phyloP scores from a whole-genome alignment of 2,329 filamentous ascomycete species.

The Triangularia verruculosa region DNA sequence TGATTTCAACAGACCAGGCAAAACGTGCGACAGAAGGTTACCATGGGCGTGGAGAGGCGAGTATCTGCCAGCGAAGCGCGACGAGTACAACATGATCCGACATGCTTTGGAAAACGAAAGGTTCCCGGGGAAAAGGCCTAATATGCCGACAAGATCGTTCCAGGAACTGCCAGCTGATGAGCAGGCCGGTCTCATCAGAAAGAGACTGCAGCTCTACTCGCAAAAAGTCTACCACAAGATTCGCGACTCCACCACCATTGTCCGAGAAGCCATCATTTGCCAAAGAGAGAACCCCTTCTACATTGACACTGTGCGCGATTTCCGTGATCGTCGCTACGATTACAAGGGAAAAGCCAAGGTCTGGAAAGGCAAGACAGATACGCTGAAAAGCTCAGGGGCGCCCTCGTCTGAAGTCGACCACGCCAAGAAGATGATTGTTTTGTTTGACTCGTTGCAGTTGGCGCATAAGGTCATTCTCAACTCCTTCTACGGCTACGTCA shows the following conservation, averaged over 20 bases:
- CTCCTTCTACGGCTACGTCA: conserved; percentile 98
- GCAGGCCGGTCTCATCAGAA: conserved; percentile 75
- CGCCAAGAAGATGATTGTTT: conserved; percentile 96
- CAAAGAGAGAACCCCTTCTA: conserved; percentile 98
- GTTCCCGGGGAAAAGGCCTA: conserved; percentile 77
- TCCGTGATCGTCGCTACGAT: conserved; percentile 94
- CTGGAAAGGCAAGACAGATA: conserved; percentile 95
- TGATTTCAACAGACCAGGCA: conserved; percentile 96
- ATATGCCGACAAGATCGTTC: conserved; percentile 69
- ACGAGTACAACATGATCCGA: conserved; percentile 99
- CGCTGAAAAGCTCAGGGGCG: conserved; percentile 79
- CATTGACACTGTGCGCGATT: conserved; percentile 91
- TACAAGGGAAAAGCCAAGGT: conserved; percentile 98
- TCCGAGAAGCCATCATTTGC: conserved; percentile 95
- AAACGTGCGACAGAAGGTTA: conserved; percentile 90
- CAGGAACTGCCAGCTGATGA: conserved; percentile 79
- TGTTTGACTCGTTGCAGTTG: conserved; percentile 93
- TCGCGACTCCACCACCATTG: conserved; percentile 87
- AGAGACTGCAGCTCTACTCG: conserved; percentile 86
- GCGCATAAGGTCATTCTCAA: conserved; percentile 99
- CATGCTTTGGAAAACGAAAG: conserved; percentile 87
- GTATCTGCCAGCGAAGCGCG: conserved; percentile 89
- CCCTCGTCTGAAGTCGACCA: conserved; percentile 75
- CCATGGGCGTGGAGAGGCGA: conserved; percentile 99
- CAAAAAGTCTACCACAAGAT: conserved; percentile 99